Base-by-base conservation (phyloP, 176 grass and related monocot genomes). In the Carex scoparia region DNA sequence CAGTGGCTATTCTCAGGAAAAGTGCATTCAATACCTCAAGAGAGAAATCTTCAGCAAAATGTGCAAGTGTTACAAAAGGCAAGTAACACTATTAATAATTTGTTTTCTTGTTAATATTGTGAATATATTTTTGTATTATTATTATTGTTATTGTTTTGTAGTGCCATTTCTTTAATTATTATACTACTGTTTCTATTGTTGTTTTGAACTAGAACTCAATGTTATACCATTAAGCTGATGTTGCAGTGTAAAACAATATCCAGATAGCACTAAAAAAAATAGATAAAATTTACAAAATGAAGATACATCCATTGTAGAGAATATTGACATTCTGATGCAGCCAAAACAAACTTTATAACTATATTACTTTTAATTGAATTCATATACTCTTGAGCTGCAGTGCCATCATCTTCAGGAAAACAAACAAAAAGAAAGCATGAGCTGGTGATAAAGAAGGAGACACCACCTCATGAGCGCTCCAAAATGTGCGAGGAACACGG, bases 361-460 rank as follows among this genome's bases (percentile, higher is more conserved):
- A 49, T 37, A 7, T 83, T 53, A 68, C 23, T 65, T 30, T 55
- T 32, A 51, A 68, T 83, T 63, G n/a, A 67, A 65, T 48, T 66
- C n/a, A 40, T 40, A 40, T 40, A 40, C 38, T 40, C 7, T 81
- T 83, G 61, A 65, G 61, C 40, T 66, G 61, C 61, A 83, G 62
- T 2, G 7, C 6, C n/a, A 3, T 68, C 81, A 51, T 83, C 62
- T 66, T 83, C 81, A 67, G 13, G 60, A 40, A 67, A 32, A 83
- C 38, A 53, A 35, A 32, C 6, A 11, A 83, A 83, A 83, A 83
- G 81, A 53, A 83, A 65, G 81, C 58, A 30, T 82, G 38, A 65
- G n/a, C 10, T 23, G 33, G 8, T 30, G 33, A 48, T 18, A 5
- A 18, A 48, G 58, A 80, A 80, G n/a, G 18, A 27, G 40, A 31